These are phyloP conservation scores for Endocladia muricata DNA, from an alignment of 31 red algal genomes.

Conservation along the genomic window DNA sequence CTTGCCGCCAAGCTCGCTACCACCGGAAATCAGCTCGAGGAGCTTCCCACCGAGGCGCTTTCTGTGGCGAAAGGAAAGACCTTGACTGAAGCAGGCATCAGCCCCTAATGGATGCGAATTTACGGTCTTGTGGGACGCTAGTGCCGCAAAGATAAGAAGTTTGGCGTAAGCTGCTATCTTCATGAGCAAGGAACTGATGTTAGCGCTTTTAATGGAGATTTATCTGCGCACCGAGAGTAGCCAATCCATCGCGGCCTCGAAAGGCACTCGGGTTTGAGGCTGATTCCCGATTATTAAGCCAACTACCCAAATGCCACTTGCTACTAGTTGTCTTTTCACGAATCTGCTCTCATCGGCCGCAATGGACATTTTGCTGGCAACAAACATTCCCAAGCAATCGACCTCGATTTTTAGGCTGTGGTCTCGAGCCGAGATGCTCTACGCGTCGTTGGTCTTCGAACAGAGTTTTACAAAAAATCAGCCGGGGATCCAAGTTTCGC, in stretches of 20 bases:
- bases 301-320: slow-evolving; percentile 2
- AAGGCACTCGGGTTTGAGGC: neutral
- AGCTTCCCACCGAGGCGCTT: neutral
- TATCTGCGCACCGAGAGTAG: slow-evolving; percentile 14
- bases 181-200: slow-evolving; percentile 3
- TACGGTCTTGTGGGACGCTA: neutral
- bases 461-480: neutral
- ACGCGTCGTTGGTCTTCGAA: neutral
- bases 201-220: slow-evolving; percentile 1
- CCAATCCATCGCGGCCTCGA: neutral
- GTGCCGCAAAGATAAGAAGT: slow-evolving; percentile 4
- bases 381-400: neutral
- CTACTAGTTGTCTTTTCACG: neutral
- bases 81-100: slow-evolving; percentile 7
- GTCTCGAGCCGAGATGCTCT: neutral
- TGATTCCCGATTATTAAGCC: neutral
- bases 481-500: neutral
- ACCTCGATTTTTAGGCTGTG: neutral
- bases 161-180: neutral
- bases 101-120: neutral
- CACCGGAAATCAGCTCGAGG: too few species aligned
- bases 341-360: neutral
- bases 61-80: slow-evolving; percentile 8
- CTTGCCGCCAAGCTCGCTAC: neutral
- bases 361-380: neutral